Evolutionary conservation across 306 rosid genomes (phyloP), one percentile per base, ranked within the genome.

Genomic region (Myrica gale): DNA sequence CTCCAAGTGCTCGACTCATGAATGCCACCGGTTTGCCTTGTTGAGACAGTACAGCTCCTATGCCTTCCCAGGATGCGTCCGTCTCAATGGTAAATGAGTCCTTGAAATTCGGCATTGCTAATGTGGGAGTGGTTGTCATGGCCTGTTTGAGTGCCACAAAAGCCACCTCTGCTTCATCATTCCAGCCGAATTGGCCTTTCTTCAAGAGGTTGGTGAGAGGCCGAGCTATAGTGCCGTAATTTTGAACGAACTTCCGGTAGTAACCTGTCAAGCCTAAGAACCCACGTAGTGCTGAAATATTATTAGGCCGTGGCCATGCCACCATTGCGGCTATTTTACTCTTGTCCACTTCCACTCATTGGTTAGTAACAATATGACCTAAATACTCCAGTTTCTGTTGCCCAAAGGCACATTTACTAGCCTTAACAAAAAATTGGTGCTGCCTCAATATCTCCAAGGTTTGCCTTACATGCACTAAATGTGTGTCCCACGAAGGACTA

Each of bases 221-320:
- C 9, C n/a, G 12, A 45, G 26, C 26, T 23, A 23, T 23, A 23
- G 26, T 23, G 26, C 26, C 26, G 26, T 23, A 23, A 23, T 23
- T 6, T 43, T 57, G 6, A 41, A 51, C 62, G 7, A 45, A 72
- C 19, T 47, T 72, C 13, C 75, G 43, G 16, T 56, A 73, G 11
- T 73, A 73, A 3, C 54, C 77, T 39, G 77, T 73, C 3, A 73
- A 13, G n/a, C 77, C 68, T 9, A 73, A 43, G 19, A 73, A 73
- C 37, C 70, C 47, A 6, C 70, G n/a, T 3, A 65, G 21, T 65
- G 39, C 48, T 6, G 45, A 10, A 13, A 65, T 42, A 12, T 37
- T 65, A 4, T 39, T 39, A 12, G 70, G 70, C 6, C n/a, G 47
- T 4, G 70, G 70, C 70, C 70, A 65, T 8, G 10, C 8, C 4